Percentiles rank a stretch among this genome's conserved stretches.
Evolutionary conservation across 1,284 basidiomycete species (phyloP).

Genomic region (Ustilago crameri): DNA sequence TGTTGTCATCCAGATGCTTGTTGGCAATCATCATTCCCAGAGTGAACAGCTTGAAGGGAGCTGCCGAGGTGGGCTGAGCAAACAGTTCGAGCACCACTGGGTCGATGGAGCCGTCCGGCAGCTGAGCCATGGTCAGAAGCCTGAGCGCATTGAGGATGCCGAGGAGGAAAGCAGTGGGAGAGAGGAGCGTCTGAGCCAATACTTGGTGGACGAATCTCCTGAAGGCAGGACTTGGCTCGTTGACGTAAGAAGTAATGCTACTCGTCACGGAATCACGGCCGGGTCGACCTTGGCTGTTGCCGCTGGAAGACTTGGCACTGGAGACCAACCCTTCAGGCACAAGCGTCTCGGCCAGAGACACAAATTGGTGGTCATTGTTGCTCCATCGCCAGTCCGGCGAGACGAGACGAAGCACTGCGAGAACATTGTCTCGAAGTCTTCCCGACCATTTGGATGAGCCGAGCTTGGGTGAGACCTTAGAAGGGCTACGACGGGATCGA

Average conservation of each 20-base stretch:
- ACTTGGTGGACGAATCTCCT: conserved; percentile 65
- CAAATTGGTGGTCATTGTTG: conserved; percentile 49
- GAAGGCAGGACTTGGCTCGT: conserved; percentile 64
- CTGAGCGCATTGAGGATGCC: conserved; percentile 62
- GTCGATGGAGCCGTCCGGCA: conserved; percentile 47
- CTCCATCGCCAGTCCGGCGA: conserved; percentile 58
- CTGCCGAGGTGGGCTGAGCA: conserved; percentile 60
- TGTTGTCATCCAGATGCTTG: conserved; percentile 68
- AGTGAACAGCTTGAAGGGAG: conserved; percentile 66
- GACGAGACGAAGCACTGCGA: conserved; percentile 50
- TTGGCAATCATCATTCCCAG: conserved; percentile 67
- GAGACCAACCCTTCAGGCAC: conserved; percentile 11
- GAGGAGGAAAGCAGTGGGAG: conserved; percentile 62
- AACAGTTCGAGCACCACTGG: conserved; percentile 60
- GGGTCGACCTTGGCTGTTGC: conserved; percentile 20
- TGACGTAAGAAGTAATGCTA: conserved; percentile 39
- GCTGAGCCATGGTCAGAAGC: conserved; percentile 46
- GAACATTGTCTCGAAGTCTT: conserved; percentile 40
- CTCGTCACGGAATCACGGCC: conserved; percentile 31
- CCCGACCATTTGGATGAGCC: conserved; percentile 41
- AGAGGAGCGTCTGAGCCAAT: conserved; percentile 63
- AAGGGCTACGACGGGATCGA: conserved; percentile 27
- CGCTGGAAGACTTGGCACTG: conserved; percentile 19
- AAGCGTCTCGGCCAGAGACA: conserved; percentile 39
- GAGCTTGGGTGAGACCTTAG: conserved; percentile 28